Percentiles rank a stretch among this genome's conserved stretches.
Conservation (phyloP, 1,139 yeast genomes). For the Debaryomycetaceae sp. region DNA sequence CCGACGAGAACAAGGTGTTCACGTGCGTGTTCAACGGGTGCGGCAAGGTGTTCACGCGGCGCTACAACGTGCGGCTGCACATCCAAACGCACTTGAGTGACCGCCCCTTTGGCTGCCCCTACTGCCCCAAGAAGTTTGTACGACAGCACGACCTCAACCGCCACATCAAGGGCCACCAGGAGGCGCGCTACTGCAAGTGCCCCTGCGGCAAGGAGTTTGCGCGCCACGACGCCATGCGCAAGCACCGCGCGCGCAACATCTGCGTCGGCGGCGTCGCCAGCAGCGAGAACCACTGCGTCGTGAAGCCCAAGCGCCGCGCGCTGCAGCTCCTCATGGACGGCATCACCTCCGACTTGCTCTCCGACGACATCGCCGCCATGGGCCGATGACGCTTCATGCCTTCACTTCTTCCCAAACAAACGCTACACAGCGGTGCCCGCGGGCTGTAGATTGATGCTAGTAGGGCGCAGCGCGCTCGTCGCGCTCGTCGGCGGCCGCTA, state of each 20-base stretch:
- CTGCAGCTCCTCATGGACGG: slow-evolving; percentile 17
- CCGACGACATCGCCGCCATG: slow-evolving; percentile 15
- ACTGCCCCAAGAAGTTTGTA: slow-evolving; percentile 71
- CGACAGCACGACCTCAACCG: slow-evolving; percentile 91
- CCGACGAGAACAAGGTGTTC: slow-evolving; percentile 63
- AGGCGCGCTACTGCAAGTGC: slow-evolving; percentile 65
- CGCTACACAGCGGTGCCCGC: too few relatives aligned
- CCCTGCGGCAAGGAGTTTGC: slow-evolving; percentile 92
- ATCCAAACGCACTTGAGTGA: slow-evolving; percentile 96
- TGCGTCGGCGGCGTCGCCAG: slow-evolving; percentile 63
- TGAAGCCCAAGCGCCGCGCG: slow-evolving; percentile 25
- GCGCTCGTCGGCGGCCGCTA: too few relatives aligned
- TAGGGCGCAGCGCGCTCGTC: slow-evolving; percentile 1
- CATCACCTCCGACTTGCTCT: slow-evolving; percentile 17
- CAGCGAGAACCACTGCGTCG: slow-evolving; percentile 18
- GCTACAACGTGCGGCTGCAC: slow-evolving; percentile 94
- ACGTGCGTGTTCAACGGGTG: slow-evolving; percentile 77
- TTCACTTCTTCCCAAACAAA: too few relatives aligned
- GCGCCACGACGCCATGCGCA: slow-evolving; percentile 79
- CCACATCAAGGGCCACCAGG: slow-evolving; percentile 84
- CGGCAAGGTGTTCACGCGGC: slow-evolving; percentile 77
- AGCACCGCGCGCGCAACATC: slow-evolving; percentile 76
- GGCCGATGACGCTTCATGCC: too few relatives aligned
- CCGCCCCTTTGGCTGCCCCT: slow-evolving; percentile 68
- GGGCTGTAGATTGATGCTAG: too few relatives aligned